phyloP scores from a whole-genome alignment of 202 grass and related monocot species.

The Bolboschoenoplectus hybrid region DNA sequence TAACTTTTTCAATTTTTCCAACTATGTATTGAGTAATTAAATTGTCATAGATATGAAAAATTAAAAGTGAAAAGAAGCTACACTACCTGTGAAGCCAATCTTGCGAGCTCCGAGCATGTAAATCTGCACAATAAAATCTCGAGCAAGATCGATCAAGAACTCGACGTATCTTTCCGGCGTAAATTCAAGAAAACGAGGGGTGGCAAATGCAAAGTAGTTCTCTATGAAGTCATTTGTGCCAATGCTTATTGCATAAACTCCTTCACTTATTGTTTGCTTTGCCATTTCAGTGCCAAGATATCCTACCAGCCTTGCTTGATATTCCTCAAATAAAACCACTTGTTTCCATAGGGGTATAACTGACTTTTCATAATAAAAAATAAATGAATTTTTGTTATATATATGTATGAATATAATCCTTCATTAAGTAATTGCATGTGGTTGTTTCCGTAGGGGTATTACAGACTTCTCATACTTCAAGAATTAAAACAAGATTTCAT shows the following conservation, averaged over 20 bases:
- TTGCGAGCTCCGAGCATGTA: conserved; percentile 63
- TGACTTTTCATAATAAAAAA: conserved; percentile 31
- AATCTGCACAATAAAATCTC: conserved; percentile 48
- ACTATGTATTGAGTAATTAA: not conserved
- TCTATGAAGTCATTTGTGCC: conserved; percentile 81
- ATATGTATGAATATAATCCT: not conserved
- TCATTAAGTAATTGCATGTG: not conserved
- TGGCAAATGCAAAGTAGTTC: conserved; percentile 58
- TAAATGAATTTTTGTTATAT: not conserved
- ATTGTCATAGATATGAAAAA: not conserved
- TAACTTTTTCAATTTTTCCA: not conserved
- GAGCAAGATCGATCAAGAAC: conserved; percentile 46
- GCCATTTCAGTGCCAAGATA: conserved; percentile 48
- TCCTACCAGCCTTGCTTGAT: conserved; percentile 43
- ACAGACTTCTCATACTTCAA: not conserved
- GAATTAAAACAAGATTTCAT: not conserved
- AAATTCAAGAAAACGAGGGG: conserved; percentile 50
- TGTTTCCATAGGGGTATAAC: conserved; percentile 70
- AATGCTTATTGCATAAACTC: conserved; percentile 64
- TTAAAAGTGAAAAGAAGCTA: not conserved
- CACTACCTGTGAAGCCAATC: conserved; percentile 51
- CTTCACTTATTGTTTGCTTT: conserved; percentile 45
- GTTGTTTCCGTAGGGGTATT: not conserved
- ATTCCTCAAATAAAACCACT: conserved; percentile 60
- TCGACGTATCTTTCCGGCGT: conserved; percentile 42